Conservation (phyloP, 495 filamentous ascomycete genomes). For the Aspergillus cristatus region DNA sequence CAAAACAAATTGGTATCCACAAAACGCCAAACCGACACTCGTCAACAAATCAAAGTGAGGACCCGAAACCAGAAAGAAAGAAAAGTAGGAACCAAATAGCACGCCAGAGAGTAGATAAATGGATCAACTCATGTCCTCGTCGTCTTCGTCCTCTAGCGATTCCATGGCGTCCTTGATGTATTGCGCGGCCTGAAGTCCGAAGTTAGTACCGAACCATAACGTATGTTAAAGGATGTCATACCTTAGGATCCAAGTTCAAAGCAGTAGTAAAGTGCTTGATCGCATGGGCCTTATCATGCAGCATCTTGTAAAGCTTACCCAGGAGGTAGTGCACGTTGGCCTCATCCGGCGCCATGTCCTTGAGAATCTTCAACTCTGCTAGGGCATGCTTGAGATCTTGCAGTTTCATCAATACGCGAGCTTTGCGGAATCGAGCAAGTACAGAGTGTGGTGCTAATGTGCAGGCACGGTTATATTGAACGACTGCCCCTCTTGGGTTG, state of each 20-base stretch:
- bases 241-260: conserved; percentile 93
- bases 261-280: conserved; percentile 91
- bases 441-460: conserved; percentile 72
- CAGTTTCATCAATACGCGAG: conserved; percentile 74
- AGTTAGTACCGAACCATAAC: conserved; percentile 11
- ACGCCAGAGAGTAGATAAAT: not conserved
- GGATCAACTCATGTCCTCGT: conserved; percentile 46
- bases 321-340: conserved; percentile 92
- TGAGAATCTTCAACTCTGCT: conserved; percentile 68
- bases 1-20: conserved; percentile 13
- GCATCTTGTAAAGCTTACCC: conserved; percentile 73
- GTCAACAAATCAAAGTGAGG: conserved; percentile 3
- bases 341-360: conserved; percentile 86
- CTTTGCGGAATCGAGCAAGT: conserved; percentile 82
- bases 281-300: conserved; percentile 69
- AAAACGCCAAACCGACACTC: conserved; percentile 16
- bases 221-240: conserved; percentile 24
- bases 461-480: conserved; percentile 70
- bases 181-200: conserved; percentile 59
- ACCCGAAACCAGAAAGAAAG: conserved; percentile 3
- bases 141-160: conserved; percentile 73
- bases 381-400: conserved; percentile 61
- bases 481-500: conserved; percentile 64
- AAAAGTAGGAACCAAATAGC: conserved; percentile 1
- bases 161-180: conserved; percentile 93